These are phyloP conservation scores for Mycena floridula DNA, from an alignment of 768 basidiomycete species.

Conservation along the genomic window DNA sequence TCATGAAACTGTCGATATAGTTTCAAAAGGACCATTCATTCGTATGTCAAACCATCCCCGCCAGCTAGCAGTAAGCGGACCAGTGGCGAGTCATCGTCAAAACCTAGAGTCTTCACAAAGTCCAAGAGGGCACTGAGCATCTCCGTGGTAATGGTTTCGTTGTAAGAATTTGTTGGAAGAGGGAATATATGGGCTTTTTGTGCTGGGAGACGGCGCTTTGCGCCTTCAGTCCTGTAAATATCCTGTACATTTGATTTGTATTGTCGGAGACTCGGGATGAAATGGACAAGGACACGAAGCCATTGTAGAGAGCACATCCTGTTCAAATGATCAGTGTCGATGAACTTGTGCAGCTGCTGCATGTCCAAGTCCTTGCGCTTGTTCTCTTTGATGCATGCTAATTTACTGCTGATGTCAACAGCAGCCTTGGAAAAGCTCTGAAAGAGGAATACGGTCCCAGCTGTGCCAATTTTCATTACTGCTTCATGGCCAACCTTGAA, in stretches of 20 bases:
- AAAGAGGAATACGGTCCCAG: conserved; percentile 9
- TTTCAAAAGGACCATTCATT: conserved; percentile 6
- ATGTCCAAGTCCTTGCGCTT: conserved; percentile 8
- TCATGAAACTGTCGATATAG: conserved; percentile 12
- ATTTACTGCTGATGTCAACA: conserved; percentile 13
- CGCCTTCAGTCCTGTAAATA: conserved; percentile 5
- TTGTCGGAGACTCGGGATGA: conserved; percentile 6
- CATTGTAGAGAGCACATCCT: conserved; percentile 9
- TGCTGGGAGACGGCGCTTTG: conserved; percentile 2
- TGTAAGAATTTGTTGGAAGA: conserved; percentile 9
- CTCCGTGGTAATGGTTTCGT: conserved; percentile 2
- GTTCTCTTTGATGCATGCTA: conserved; percentile 1
- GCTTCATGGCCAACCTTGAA: conserved; percentile 13
- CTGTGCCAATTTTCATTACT: conserved; percentile 13
- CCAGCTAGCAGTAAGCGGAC: conserved; percentile 2
- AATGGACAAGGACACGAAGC: conserved; percentile 7
- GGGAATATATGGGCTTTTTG: conserved; percentile 8
- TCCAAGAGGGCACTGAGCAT: conserved; percentile 3
- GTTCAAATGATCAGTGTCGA: conserved; percentile 9
- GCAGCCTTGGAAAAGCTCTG: conserved; percentile 7
- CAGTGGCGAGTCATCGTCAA: not conserved
- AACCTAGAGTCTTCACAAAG: conserved; percentile 2
- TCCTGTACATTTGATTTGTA: conserved; percentile 1
- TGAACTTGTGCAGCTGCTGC: conserved; percentile 4
- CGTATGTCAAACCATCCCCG: conserved; percentile 10